Base-by-base conservation (phyloP, 805 yeast species). In the Saccharomyces eubayanus region DNA sequence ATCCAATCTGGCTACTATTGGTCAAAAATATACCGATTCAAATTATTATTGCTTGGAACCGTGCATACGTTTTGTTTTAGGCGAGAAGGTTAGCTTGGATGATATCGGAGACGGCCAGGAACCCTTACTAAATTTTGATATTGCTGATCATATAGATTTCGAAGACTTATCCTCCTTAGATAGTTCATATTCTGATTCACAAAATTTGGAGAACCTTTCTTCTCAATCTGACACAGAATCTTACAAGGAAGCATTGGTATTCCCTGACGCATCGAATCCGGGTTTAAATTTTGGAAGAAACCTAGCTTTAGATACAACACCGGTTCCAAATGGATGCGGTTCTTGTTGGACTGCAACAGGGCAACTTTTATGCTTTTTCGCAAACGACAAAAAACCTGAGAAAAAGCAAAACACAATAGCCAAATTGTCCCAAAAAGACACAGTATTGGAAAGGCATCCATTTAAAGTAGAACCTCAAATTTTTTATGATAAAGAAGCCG, bases 261-360 rank as follows among this genome's bases (percentile, higher is more conserved):
- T 51, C 24, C 46, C 47, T 27, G 55, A 53, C n/a, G 16, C 14
- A 20, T 40, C 31, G 2, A 55, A 53, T 24, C 46, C 49, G 4
- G 50, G 51, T 11, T 55, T 53, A 16, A 56, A 51, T 14, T 55
- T 62, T 49, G 60, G 60, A 14, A 53, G 61, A 9, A 59, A 60
- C 43, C 52, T 62, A 1, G 62, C 75, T 3, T 79, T 83, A 62
- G 96, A 89, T 64, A 84, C 89, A 45, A 88, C 96, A 0, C 97
- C 97, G 0, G 78, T 91, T 12, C 97, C 97, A 0, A 90, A 88
- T 64, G 94, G 90, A 9, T 91, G 96, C 72, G 97, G 97, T 9
- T 97, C 96, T 0, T 74, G 81, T 1, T 91, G 97, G 96, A 77
- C 95, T 0, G 77, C 82, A 11, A 78, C 81, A 2, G 97, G 97